Evolutionary conservation across 2,329 filamentous ascomycete genomes (phyloP).

Genomic region (Cyphellophora europaea): DNA sequence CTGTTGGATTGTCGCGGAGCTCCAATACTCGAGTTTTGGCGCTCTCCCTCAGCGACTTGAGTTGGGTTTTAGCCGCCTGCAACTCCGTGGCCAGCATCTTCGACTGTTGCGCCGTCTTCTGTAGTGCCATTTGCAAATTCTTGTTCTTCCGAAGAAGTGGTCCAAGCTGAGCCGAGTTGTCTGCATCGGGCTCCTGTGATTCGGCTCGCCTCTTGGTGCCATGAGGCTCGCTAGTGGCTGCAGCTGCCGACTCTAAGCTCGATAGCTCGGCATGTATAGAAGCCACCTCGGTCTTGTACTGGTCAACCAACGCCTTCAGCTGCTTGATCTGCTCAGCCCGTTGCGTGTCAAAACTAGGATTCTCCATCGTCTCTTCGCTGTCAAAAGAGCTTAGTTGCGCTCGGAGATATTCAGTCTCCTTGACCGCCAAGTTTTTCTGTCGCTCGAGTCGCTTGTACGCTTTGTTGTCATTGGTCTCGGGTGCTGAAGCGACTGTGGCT

Average conservation of each 20-base stretch:
- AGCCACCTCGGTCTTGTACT: slow-evolving; percentile 75
- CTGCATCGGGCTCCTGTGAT: slow-evolving; percentile 28
- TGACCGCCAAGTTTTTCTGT: slow-evolving; percentile 73
- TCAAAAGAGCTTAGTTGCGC: slow-evolving; percentile 86
- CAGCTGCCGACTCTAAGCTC: slow-evolving; percentile 45
- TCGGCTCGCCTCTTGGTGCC: slow-evolving; percentile 57
- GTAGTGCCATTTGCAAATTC: slow-evolving; percentile 69
- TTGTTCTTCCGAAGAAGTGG: slow-evolving; percentile 81
- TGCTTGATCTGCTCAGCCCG: slow-evolving; percentile 67
- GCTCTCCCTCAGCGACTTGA: slow-evolving; percentile 56
- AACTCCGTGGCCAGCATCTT: slow-evolving; percentile 68
- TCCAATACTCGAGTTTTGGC: slow-evolving; percentile 75
- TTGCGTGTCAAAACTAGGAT: slow-evolving; percentile 55
- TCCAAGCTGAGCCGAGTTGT: slow-evolving; percentile 62
- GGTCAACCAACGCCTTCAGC: slow-evolving; percentile 75
- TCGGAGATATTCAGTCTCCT: slow-evolving; percentile 89
- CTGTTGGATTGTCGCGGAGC: slow-evolving; percentile 84
- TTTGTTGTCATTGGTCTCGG: slow-evolving; percentile 45
- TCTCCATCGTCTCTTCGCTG: slow-evolving; percentile 70
- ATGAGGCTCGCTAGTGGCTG: slow-evolving; percentile 26
- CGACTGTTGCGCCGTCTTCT: slow-evolving; percentile 58
- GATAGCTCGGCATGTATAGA: slow-evolving; percentile 65
- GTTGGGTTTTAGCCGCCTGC: slow-evolving; percentile 61
- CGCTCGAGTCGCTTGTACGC: slow-evolving; percentile 68
- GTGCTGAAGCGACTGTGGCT: slow-evolving; percentile 29